Evolutionary conservation across 352 stramenopile genomes (phyloP), one percentile per base, ranked within the genome.

Genomic region (Phytophthora chlamydospora): DNA sequence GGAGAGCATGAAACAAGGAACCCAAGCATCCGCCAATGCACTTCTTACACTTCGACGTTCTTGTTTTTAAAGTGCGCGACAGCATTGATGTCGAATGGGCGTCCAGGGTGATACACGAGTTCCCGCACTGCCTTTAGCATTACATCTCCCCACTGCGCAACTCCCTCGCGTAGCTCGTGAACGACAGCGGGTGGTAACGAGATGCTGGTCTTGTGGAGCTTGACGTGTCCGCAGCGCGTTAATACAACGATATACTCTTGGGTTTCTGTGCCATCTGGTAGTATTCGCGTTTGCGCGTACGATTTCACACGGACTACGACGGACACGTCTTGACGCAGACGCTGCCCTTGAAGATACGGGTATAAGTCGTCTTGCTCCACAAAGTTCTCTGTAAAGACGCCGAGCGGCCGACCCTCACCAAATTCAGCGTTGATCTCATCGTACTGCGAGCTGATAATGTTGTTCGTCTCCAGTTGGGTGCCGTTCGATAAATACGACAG

Each of bases 341-440:
- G 60, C 27, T 71, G 38, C 2, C 48, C 33, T 3, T 58, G 66
- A 1, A 52, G 17, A 33, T 77, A 75, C 24, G 67, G 66, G 13
- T 75, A 73, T 11, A 79, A 27, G 9, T 75, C 74, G 53, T 83
- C 74, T 38, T 78, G 38, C 3, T 80, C 61, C 14, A 83, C 49
- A 21, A 46, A 78, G 19, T 78, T 46, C 17, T 65, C 39, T 1
- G 65, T 65, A 27, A 80, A 65, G 32, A 80, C 55, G 1, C 59
- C 74, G 7, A 70, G 46, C 17, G 59, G 14, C 3, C 59, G 48
- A 2, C 73, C 63, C 9, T 78, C 66, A 0, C 53, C 68, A 19
- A 49, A 53, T 14, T 77, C 63, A 21, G 66, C 40, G 32, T 60
- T 54, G 0, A 29, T 13, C 17, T 60, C 53, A 13, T 50, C 49